phyloP scores from a whole-genome alignment of 306 rosid genomes.

The Medicago arabica region DNA sequence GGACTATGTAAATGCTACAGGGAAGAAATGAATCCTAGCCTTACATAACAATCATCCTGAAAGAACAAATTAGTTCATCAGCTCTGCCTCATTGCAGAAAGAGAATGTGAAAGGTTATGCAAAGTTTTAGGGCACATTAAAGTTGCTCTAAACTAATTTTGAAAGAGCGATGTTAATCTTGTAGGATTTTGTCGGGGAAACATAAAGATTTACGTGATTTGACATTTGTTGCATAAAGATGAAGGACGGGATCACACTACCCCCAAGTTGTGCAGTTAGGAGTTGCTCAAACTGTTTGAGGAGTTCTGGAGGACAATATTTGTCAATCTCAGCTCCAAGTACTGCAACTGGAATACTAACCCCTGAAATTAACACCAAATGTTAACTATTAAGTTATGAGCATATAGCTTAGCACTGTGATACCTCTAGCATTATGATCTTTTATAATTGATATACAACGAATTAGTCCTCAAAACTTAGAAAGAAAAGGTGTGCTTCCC shows the following conservation, averaged over 20 bases:
- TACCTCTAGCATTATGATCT: neutral
- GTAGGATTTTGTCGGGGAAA: too few species aligned
- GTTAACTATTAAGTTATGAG: neutral
- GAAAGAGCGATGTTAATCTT: too few species aligned
- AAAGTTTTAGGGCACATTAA: neutral
- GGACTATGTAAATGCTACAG: neutral
- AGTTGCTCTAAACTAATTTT: too few species aligned
- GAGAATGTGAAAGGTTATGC: neutral
- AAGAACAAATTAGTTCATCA: slow-evolving; percentile 1
- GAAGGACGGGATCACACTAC: slow-evolving; percentile 30
- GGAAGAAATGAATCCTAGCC: slow-evolving; percentile 44
- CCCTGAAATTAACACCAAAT: slow-evolving; percentile 43
- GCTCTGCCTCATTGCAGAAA: neutral
- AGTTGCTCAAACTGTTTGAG: slow-evolving; percentile 55
- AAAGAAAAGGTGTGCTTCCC: too few species aligned
- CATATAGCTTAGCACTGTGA: neutral
- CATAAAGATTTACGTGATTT: too few species aligned
- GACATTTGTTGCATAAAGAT: too few species aligned
- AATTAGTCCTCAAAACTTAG: too few species aligned
- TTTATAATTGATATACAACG: neutral
- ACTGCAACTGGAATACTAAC: slow-evolving; percentile 53
- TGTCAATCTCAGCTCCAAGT: slow-evolving; percentile 70
- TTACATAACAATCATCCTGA: slow-evolving; percentile 44
- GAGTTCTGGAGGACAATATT: slow-evolving; percentile 48
- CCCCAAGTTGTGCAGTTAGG: slow-evolving; percentile 53